Percentiles rank a stretch among this genome's conserved stretches.
These are phyloP conservation scores for Scheffersomyces lignosus DNA, from an alignment of 805 yeast species.

Conservation along the genomic window DNA sequence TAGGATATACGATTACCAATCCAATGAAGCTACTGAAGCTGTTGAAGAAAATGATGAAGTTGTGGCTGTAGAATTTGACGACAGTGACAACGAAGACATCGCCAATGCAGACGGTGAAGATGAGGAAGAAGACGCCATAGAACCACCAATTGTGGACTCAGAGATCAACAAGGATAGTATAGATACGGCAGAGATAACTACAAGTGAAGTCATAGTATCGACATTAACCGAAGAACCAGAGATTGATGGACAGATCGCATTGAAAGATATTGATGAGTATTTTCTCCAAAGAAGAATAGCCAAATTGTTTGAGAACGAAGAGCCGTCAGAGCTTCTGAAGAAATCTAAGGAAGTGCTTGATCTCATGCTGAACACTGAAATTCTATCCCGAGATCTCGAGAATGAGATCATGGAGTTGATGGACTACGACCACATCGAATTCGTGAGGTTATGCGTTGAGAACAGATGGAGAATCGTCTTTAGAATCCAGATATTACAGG, in stretches of 20 bases:
- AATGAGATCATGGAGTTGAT: constrained; percentile 52
- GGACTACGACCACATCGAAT: constrained; percentile 49
- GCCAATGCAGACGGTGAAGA: constrained; percentile 14
- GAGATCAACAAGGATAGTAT: constrained; percentile 12
- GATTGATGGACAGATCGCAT: constrained; percentile 4
- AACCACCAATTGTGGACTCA: constrained; percentile 22
- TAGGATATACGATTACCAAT: constrained; percentile 52
- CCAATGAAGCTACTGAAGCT: constrained; percentile 5
- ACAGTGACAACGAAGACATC: not conserved
- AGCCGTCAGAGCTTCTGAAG: constrained; percentile 33
- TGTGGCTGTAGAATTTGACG: constrained; percentile 2
- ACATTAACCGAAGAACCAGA: constrained; percentile 12
- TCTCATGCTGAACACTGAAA: constrained; percentile 36
- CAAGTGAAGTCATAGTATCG: not conserved
- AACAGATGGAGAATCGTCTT: constrained; percentile 56
- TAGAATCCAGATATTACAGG: constrained; percentile 44
- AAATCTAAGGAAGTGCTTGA: constrained; percentile 39
- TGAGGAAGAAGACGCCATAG: constrained; percentile 23
- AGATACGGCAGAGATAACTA: constrained; percentile 1
- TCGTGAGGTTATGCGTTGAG: constrained; percentile 49
- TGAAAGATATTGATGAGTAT: constrained; percentile 28
- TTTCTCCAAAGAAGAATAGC: constrained; percentile 58
- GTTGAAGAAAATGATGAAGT: constrained; percentile 3
- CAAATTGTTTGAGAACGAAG: constrained; percentile 35
- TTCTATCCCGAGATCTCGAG: constrained; percentile 48